Evolutionary conservation across 2,329 filamentous ascomycete genomes (phyloP), one percentile per base, ranked within the genome.

Genomic region (Trichoderma endophyticum): DNA sequence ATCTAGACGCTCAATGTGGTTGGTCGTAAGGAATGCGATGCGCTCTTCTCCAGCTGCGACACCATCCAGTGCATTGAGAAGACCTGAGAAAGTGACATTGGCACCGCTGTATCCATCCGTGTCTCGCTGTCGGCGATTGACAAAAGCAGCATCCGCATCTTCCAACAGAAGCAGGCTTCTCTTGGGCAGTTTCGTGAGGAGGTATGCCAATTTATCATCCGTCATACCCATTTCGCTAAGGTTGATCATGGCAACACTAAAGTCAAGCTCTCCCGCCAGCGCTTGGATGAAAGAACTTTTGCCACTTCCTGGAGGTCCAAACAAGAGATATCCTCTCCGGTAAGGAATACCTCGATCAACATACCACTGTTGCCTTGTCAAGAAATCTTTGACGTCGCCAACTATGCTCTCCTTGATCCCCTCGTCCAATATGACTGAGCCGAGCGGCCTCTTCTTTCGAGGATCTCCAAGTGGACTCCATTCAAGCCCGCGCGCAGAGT

Each of bases 281-380:
- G 96, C 95, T 81, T 98, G 94, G 74, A 99, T 98, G 77, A 99
- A 98, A 0, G 94, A 97, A 73, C 92, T 98, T 84, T 97, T 98
- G 43, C 94, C 97, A 56, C 92, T 97, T 0, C 95, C 95, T 0
- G 95, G 95, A 4, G 95, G 94, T 0, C 95, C 95, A 77, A 96
- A 94, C 0, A 98, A 87, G 8, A 98, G 86, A 78, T 98, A 98
- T 0, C 95, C 95, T 71, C 95, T 86, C 21, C 95, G 89, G 78
- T 98, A 98, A 0, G 95, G 95, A 74, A 98, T 97, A 3, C 95
- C 95, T n/a, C 95, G 91, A 77, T 97, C 94, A 64, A 94, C 89
- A 78, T 98, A 98, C 95, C 95, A 98, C 75, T 92, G 89, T 72
- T 93, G 89, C 48, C 92, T 91, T 1, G 85, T 84, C 67, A 97